Evolutionary conservation across 73 alveolate species (phyloP).

Genomic region (Tetrahymena elliotti): DNA sequence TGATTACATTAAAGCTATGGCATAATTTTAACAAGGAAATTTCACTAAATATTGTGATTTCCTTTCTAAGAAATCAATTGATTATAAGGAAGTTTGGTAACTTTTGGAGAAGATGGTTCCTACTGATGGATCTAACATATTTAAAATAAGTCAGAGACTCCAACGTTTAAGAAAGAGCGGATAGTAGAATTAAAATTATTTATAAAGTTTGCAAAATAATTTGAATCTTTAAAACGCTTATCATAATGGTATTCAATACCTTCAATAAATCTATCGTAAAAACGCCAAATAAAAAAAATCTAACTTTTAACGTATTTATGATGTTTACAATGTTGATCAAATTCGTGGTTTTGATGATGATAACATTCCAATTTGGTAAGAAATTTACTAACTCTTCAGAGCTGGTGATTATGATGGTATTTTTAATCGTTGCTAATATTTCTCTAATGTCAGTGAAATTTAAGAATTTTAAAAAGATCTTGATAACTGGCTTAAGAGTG

Average conservation of each 20-base stretch:
- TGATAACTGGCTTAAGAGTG: background rate
- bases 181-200: background rate
- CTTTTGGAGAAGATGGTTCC: background rate
- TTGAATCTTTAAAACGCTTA: background rate
- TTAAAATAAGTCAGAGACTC: background rate
- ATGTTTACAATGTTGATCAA: background rate
- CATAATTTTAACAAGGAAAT: background rate
- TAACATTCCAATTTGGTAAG: background rate
- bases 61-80: background rate
- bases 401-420: background rate
- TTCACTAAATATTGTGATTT: background rate
- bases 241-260: background rate
- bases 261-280: background rate
- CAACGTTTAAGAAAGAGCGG: background rate
- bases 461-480: background rate
- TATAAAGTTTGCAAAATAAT: background rate
- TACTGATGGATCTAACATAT: background rate
- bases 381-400: background rate
- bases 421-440: background rate
- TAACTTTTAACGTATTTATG: background rate
- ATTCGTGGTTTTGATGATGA: background rate
- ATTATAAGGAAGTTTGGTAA: background rate
- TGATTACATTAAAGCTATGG: background rate
- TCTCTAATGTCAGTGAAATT: background rate
- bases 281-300: background rate